Conservation (phyloP, 805 yeast species). For the Candida peoriensis region DNA sequence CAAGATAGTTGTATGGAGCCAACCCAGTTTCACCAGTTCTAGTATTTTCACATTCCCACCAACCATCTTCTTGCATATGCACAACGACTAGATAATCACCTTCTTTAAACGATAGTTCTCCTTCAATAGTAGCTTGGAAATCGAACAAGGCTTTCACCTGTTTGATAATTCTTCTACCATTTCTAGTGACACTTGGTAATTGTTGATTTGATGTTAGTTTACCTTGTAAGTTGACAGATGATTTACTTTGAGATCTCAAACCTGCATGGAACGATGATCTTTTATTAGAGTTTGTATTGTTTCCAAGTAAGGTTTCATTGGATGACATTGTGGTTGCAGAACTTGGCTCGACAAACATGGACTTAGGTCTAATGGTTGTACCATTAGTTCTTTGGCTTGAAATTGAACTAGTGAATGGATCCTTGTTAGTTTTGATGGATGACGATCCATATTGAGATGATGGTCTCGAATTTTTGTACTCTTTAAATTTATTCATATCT, state of each 20-base stretch:
- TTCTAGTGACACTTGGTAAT: constrained; percentile 43
- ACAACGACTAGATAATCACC: constrained; percentile 50
- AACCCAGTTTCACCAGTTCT: constrained; percentile 39
- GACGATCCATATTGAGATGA: constrained; percentile 15
- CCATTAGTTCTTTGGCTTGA: constrained; percentile 18
- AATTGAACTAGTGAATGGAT: constrained; percentile 12
- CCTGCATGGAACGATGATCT: constrained; percentile 25
- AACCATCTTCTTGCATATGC: constrained; percentile 61
- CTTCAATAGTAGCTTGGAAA: constrained; percentile 55
- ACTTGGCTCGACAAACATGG: constrained; percentile 17
- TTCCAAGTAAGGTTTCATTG: not conserved
- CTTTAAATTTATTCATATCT: constrained; percentile 32
- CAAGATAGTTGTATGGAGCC: constrained; percentile 58
- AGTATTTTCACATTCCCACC: constrained; percentile 68
- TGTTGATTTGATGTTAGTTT: constrained; percentile 23
- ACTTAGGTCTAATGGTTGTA: constrained; percentile 24
- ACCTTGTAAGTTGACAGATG: constrained; percentile 21
- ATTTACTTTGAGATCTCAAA: constrained; percentile 19
- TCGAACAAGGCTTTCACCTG: constrained; percentile 53
- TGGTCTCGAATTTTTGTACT: constrained; percentile 19
- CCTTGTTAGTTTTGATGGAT: constrained; percentile 3
- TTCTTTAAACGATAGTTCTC: constrained; percentile 54
- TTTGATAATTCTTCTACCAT: constrained; percentile 48
- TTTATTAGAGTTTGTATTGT: constrained; percentile 7
- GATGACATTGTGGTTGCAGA: constrained; percentile 7